Percentiles rank a stretch among this genome's conserved stretches.
phyloP scores from a whole-genome alignment of 306 rosid species.

The Pachyrhizus erosus region DNA sequence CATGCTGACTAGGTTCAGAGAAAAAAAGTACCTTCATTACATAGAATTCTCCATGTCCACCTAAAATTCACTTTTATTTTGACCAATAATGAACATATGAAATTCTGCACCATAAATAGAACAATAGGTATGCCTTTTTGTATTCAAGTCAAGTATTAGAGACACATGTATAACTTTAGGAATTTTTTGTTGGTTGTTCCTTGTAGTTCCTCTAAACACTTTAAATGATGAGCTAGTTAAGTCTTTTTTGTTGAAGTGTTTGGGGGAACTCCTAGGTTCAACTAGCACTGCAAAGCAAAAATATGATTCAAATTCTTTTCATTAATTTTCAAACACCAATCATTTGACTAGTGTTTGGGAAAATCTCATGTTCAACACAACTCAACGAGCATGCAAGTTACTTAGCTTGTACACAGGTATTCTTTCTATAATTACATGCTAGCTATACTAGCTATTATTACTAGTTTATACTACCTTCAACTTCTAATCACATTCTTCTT shows the following conservation, averaged over 20 bases:
- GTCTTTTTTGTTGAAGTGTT: slow-evolving; percentile 46
- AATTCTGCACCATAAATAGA: slow-evolving; percentile 14
- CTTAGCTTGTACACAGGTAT: background rate
- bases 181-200: slow-evolving; percentile 42
- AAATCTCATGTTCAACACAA: background rate
- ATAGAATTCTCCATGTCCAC: background rate
- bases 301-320: background rate
- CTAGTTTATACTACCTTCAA: background rate
- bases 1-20: slow-evolving; percentile 37
- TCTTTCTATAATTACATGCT: background rate
- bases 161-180: background rate
- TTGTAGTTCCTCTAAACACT: slow-evolving; percentile 56
- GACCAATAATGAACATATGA: background rate
- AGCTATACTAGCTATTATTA: background rate
- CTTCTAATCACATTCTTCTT: too few species aligned
- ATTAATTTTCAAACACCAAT: background rate
- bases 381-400: background rate
- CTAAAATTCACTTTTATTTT: background rate
- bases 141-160: background rate
- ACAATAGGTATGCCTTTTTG: background rate
- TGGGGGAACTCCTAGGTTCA: slow-evolving; percentile 52
- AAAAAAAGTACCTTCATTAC: background rate
- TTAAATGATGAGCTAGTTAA: slow-evolving; percentile 13
- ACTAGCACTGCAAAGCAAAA: slow-evolving; percentile 20
- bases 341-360: background rate